Evolutionary conservation across 208 protist species (phyloP), one percentile per base, ranked within the genome.

Genomic region (Jaenimonas drosophilae): DNA sequence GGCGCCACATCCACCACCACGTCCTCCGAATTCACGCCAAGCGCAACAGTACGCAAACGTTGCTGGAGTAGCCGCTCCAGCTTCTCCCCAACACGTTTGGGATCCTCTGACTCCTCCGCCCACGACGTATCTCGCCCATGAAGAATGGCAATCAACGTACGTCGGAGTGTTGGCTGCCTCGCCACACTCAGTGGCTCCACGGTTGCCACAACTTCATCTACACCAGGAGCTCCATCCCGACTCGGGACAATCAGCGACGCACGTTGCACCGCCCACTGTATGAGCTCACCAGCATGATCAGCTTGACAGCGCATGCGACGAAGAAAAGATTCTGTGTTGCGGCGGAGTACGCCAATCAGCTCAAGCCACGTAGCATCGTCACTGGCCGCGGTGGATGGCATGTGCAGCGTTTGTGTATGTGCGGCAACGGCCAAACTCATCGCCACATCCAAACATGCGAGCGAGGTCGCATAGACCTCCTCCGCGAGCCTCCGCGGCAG

Each of bases 201-300:
- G 27, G 33, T 20, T 7, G 39, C n/a, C n/a, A n/a, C n/a, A 49
- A 49, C 11, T 20, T 20, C 12, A 45, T 27, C 21, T 21, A 20
- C 19, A 9, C 17, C 3, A 11, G 14, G 11, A 25, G 39, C 11
- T 45, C 19, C 30, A 23, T 2, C 30, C 12, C 23, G 27, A 33
- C 3, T 45, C 2, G 46, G 20, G 12, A 65, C 12, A 1, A 40
- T 23, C 9, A 64, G 36, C 28, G 56, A 41, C 1, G 65, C 58
- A 4, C 59, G 71, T 32, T 84, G 79, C 29, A 74, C 33, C 20
- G 76, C 72, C 67, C 72, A 88, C 48, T 57, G 54, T 21, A 76
- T 37, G 19, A 88, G 40, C 28, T 84, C 61, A 11, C 49, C 46
- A 11, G 70, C 71, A 14, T 49, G 52, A 23, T 70, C 64, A 19